A percentile compares a stretch with the other conserved stretches of the same genome.
Conservation (phyloP, 192 early-diverging fungal genomes). For the Umbelopsis vinacea region DNA sequence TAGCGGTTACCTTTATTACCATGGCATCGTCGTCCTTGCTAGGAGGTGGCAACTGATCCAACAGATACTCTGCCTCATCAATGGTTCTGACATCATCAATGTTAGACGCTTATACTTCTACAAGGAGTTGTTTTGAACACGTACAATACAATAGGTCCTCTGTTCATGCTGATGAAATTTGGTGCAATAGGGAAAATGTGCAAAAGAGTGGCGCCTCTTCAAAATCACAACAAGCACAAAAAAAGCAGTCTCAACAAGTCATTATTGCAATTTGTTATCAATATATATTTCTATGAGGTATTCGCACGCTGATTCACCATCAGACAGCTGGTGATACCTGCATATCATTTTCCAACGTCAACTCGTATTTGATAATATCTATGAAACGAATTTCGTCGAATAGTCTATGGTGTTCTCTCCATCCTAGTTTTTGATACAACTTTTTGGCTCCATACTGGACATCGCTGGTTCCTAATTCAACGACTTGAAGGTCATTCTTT, state of each 20-base stretch:
- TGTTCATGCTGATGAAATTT: constrained; percentile 20
- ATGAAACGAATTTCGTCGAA: background rate
- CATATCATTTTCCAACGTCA: background rate
- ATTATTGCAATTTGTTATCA: too few species aligned
- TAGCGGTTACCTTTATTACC: constrained; percentile 26
- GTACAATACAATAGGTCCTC: constrained; percentile 30
- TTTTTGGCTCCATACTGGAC: constrained; percentile 6
- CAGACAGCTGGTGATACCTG: background rate
- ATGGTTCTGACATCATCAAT: constrained; percentile 24
- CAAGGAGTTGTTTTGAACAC: background rate
- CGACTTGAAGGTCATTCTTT: constrained; percentile 6
- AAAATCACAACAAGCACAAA: background rate
- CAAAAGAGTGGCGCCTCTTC: background rate
- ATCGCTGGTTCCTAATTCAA: constrained; percentile 18
- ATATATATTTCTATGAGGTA: too few species aligned
- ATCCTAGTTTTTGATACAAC: background rate
- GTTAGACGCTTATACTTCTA: background rate
- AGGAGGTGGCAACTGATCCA: constrained; percentile 42
- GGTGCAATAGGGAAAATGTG: background rate
- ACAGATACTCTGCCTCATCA: constrained; percentile 43
- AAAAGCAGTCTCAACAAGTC: background rate
- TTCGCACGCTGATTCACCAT: background rate
- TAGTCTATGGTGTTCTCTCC: background rate
- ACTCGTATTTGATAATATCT: background rate
- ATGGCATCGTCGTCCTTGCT: constrained; percentile 39